These are phyloP conservation scores for Cytospora paraplurivora DNA, from an alignment of 2,329 filamentous ascomycete species.

Conservation along the genomic window DNA sequence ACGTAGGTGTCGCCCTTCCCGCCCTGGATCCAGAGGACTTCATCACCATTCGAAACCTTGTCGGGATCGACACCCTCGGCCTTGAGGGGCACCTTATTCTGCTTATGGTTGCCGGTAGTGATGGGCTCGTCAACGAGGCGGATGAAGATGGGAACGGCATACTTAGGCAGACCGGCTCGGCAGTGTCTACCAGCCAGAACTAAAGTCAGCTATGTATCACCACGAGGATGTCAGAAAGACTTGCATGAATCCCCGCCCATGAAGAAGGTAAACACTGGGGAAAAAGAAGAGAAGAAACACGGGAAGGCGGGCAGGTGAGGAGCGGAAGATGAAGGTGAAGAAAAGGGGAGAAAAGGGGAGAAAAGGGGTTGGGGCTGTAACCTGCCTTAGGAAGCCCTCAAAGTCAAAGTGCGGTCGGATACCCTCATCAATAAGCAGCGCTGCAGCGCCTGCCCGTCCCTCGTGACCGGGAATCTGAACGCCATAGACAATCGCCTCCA, in stretches of 20 bases:
- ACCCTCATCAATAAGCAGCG: constrained; percentile 57
- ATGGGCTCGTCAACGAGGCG: constrained; percentile 60
- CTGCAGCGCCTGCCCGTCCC: constrained; percentile 67
- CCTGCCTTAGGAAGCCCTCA: constrained; percentile 55
- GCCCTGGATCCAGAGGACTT: constrained; percentile 59
- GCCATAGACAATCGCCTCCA: constrained; percentile 72
- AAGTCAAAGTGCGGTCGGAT: constrained; percentile 58
- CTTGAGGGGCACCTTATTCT: constrained; percentile 72
- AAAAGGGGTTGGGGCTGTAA: constrained; percentile 1
- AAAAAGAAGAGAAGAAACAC: too few relatives aligned
- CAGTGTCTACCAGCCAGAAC: constrained; percentile 45
- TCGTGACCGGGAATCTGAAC: constrained; percentile 67
- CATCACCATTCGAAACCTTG: constrained; percentile 46
- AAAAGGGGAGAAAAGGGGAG: too few relatives aligned
- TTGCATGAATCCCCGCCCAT: not conserved
- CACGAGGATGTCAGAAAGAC: not conserved
- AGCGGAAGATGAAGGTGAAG: too few relatives aligned
- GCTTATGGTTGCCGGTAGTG: constrained; percentile 76
- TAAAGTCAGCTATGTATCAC: not conserved
- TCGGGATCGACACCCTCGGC: constrained; percentile 66
- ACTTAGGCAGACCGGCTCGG: constrained; percentile 64
- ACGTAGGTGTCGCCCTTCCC: constrained; percentile 59
- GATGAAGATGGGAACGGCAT: constrained; percentile 76
- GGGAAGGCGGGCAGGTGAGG: too few relatives aligned
- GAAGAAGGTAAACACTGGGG: not conserved